Evolutionary conservation across 148 eudicot species (phyloP), one percentile per base, ranked within the genome.

Genomic region (Diospyros kaki): DNA sequence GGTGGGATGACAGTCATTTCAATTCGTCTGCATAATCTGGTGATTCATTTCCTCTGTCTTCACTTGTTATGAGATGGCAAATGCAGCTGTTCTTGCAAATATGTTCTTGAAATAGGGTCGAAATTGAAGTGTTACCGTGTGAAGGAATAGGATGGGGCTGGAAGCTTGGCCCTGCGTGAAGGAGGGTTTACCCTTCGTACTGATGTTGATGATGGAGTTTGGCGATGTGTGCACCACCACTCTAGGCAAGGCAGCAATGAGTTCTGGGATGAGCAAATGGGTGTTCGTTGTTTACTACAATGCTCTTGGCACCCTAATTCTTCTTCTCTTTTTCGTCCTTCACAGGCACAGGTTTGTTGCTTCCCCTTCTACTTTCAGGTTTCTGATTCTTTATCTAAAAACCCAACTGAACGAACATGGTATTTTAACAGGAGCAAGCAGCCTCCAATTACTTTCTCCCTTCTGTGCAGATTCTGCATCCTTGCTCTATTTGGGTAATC

Each of bases 401-500:
- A 6, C 9, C 5, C 8, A 56, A 3, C 13, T 15, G 18, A 3
- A 14, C 3, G 38, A 28, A 28, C 28, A 28, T 28, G 28, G 10
- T n/a, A 39, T 39, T n/a, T 39, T 5, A 58, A 6, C 18, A 87
- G 94, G 46, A 80, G 83, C 53, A 76, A 83, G 60, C 64, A 75
- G 75, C 82, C 76, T 52, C 89, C 86, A 9, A 72, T 92, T 59
- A 87, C 83, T 59, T 76, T 82, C 78, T 71, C 83, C 58, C 82
- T 92, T 58, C 69, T 92, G 2, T 81, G 71, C 12, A 89, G 82
- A 73, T 81, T 86, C 68, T 85, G 81, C 48, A 58, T 86, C 17
- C 92, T 92, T 67, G 93, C 88, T 13, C 77, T 83, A 9, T 76
- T 88, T 58, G 92, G 94, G 97, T 89, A 73, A 65, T 83, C 50